Evolutionary conservation across 2,329 filamentous ascomycete genomes (phyloP).

Genomic region (Phoma sp.): DNA sequence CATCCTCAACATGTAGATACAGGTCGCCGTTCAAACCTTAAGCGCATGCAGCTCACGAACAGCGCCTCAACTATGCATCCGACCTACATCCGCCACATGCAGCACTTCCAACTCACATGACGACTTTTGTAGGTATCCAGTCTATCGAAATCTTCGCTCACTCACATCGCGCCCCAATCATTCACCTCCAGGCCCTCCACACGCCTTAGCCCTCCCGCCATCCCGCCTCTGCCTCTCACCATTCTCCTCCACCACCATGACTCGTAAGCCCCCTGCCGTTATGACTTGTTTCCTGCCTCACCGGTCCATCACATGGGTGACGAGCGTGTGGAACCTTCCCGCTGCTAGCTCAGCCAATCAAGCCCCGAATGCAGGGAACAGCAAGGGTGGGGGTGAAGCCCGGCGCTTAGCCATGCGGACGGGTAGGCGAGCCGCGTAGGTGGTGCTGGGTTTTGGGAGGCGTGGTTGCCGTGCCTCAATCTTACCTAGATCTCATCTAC

Average conservation of each 20-base stretch:
- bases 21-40: neutral
- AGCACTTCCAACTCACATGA: slow-evolving; percentile 3
- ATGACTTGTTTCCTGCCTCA: neutral
- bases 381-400: slow-evolving; percentile 20
- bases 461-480: neutral
- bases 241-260: neutral
- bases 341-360: slow-evolving; percentile 30
- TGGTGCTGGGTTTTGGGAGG: neutral
- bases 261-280: neutral
- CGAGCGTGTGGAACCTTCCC: slow-evolving; percentile 37
- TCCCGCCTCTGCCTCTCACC: neutral
- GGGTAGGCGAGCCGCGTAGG: neutral
- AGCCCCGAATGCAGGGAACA: neutral
- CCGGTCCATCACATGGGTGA: slow-evolving; percentile 10
- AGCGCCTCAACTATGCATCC: neutral
- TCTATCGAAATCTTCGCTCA: neutral
- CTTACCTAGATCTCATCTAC: neutral
- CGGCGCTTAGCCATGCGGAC: slow-evolving; percentile 24
- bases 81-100: neutral
- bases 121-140: neutral
- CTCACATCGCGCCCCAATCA: neutral
- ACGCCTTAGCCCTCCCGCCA: neutral
- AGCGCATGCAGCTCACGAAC: neutral
- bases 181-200: neutral
- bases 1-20: neutral